phyloP scores from a whole-genome alignment of 345 rosid species.

The Arabidopsis arenosa region DNA sequence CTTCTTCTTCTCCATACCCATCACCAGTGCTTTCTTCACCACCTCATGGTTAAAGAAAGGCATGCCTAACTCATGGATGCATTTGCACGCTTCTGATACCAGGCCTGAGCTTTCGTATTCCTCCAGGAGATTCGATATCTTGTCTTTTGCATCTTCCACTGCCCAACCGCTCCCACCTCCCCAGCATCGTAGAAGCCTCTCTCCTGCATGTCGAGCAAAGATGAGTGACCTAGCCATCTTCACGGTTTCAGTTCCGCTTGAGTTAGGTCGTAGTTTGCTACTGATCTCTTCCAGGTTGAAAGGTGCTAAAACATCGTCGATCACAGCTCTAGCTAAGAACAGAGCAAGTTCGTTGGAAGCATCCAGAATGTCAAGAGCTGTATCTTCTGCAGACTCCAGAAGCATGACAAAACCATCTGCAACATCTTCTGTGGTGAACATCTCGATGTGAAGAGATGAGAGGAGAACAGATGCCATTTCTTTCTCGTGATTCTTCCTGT shows the following conservation, averaged over 20 bases:
- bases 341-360: constrained; percentile 85
- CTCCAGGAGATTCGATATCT: constrained; percentile 77
- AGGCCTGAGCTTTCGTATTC: constrained; percentile 83
- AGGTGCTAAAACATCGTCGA: constrained; percentile 89
- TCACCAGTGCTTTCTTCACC: constrained; percentile 90
- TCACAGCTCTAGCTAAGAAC: constrained; percentile 78
- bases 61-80: constrained; percentile 86
- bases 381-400: constrained; percentile 91
- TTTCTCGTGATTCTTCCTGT: constrained; percentile 93
- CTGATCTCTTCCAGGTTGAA: constrained; percentile 75
- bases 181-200: constrained; percentile 93
- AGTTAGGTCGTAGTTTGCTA: constrained; percentile 62
- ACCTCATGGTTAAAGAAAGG: constrained; percentile 93
- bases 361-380: constrained; percentile 84
- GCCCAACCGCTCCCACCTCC: constrained; percentile 98
- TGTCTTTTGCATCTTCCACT: constrained; percentile 94
- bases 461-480: constrained; percentile 95
- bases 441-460: constrained; percentile 90
- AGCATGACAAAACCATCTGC: constrained; percentile 84
- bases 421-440: constrained; percentile 82
- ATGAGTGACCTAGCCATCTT: constrained; percentile 74
- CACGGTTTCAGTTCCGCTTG: constrained; percentile 82
- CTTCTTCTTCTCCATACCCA: constrained; percentile 98
- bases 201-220: constrained; percentile 91
- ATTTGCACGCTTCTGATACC: constrained; percentile 79